Evolutionary conservation across 176 grass and related monocot genomes (phyloP).

Genomic region (Secale cereale): DNA sequence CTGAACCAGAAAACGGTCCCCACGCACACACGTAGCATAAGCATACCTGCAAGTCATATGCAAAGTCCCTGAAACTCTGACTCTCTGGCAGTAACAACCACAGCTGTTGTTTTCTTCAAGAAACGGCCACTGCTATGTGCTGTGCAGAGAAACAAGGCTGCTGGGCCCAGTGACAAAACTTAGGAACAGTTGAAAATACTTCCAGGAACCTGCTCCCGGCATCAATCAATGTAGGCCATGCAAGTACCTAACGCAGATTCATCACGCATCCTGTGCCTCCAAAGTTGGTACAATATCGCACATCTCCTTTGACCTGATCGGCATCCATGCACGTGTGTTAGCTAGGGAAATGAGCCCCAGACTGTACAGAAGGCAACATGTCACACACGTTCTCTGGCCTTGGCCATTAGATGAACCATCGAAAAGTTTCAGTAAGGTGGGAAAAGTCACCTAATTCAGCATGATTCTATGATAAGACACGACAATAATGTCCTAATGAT

Average conservation of each 20-base stretch:
- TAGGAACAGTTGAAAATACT: conserved; percentile 17
- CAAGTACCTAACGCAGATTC: conserved; percentile 32
- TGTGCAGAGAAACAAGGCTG: conserved; percentile 20
- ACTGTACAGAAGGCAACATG: background rate
- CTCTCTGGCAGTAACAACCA: background rate
- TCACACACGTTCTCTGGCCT: conserved; percentile 7
- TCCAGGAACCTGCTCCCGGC: conserved; percentile 18
- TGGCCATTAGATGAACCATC: conserved; percentile 3
- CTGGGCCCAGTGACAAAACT: background rate
- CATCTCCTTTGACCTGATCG: conserved; percentile 25
- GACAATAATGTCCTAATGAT: background rate
- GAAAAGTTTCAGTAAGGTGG: background rate
- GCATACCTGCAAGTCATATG: conserved; percentile 5
- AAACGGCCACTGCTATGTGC: conserved; percentile 29
- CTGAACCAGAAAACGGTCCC: background rate
- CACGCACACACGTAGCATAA: background rate
- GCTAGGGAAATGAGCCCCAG: conserved; percentile 5
- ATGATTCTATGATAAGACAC: background rate
- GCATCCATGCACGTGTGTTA: conserved; percentile 12
- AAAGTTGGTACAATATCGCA: conserved; percentile 35
- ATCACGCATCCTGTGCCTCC: conserved; percentile 15
- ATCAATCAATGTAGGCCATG: conserved; percentile 15
- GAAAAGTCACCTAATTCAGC: background rate
- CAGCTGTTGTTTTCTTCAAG: conserved; percentile 21
- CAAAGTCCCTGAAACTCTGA: background rate